A percentile compares a stretch with the other conserved stretches of the same genome.
Evolutionary conservation across 345 rosid species (phyloP).

Genomic region (Acer yangbiense): DNA sequence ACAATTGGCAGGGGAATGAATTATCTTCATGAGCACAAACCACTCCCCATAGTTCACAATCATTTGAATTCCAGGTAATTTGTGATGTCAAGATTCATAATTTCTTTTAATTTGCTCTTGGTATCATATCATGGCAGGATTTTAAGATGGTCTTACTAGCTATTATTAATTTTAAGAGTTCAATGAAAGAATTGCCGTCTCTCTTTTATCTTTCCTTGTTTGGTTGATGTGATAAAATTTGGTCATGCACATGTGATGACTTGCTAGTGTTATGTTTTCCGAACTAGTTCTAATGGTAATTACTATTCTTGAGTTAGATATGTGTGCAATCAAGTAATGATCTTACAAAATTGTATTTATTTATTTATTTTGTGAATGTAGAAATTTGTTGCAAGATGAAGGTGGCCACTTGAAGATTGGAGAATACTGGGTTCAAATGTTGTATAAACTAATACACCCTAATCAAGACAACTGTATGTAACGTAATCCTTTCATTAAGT

Average conservation of each 20-base stretch:
- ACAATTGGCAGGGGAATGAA: conserved; percentile 57
- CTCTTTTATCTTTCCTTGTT: no score
- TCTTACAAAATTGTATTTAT: not conserved
- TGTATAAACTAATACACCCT: conserved; percentile 48
- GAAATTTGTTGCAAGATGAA: conserved; percentile 60
- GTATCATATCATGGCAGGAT: not conserved
- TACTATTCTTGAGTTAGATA: not conserved
- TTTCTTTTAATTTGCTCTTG: not conserved
- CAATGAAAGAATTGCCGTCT: no score
- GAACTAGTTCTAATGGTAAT: not conserved
- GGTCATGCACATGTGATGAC: no score
- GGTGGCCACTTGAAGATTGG: conserved; percentile 63
- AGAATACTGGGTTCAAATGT: conserved; percentile 64
- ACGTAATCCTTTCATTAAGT: not conserved
- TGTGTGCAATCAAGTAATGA: not conserved
- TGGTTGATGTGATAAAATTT: no score
- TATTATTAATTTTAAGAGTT: no score
- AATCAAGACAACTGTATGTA: conserved; percentile 42
- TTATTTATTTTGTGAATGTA: conserved; percentile 12
- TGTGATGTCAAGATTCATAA: not conserved
- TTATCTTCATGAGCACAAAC: conserved; percentile 66
- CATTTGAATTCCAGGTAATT: conserved; percentile 49
- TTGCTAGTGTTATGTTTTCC: not conserved
- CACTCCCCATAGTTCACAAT: conserved; percentile 60
- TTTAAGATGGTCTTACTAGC: not conserved